Conservation (phyloP, 257 asterid species). For the Leonotis leonurus region DNA sequence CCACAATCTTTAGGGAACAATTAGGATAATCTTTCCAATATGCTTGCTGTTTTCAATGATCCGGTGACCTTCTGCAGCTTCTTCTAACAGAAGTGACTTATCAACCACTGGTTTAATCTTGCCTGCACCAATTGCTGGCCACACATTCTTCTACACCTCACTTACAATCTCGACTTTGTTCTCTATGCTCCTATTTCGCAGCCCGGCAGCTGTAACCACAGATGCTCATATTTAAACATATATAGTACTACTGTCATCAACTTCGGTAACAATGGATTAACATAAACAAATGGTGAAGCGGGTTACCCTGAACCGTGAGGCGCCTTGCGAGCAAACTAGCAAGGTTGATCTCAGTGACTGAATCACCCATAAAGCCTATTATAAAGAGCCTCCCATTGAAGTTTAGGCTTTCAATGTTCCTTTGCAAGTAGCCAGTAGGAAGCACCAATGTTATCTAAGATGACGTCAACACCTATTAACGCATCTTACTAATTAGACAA, state of each 20-base stretch:
- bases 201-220: slow-evolving; percentile 71
- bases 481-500: slow-evolving; percentile 1
- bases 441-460: slow-evolving; percentile 79
- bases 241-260: no score
- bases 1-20: slow-evolving; percentile 14
- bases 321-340: slow-evolving; percentile 51
- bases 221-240: neutral
- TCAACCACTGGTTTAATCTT: slow-evolving; percentile 70
- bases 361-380: slow-evolving; percentile 88
- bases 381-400: slow-evolving; percentile 86
- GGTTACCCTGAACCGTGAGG: slow-evolving; percentile 78
- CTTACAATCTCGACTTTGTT: slow-evolving; percentile 76
- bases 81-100: slow-evolving; percentile 47
- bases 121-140: slow-evolving; percentile 84
- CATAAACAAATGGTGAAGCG: slow-evolving; percentile 4
- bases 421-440: slow-evolving; percentile 59
- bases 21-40: slow-evolving; percentile 81
- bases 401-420: slow-evolving; percentile 67
- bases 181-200: slow-evolving; percentile 51
- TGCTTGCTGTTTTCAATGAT: slow-evolving; percentile 86
- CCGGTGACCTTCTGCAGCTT: slow-evolving; percentile 72
- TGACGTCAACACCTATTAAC: slow-evolving; percentile 77
- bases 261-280: neutral
- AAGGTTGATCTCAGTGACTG: slow-evolving; percentile 58
- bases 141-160: slow-evolving; percentile 84